Evolutionary conservation across 768 basidiomycete species (phyloP).

Genomic region (Tulasnella sp.): DNA sequence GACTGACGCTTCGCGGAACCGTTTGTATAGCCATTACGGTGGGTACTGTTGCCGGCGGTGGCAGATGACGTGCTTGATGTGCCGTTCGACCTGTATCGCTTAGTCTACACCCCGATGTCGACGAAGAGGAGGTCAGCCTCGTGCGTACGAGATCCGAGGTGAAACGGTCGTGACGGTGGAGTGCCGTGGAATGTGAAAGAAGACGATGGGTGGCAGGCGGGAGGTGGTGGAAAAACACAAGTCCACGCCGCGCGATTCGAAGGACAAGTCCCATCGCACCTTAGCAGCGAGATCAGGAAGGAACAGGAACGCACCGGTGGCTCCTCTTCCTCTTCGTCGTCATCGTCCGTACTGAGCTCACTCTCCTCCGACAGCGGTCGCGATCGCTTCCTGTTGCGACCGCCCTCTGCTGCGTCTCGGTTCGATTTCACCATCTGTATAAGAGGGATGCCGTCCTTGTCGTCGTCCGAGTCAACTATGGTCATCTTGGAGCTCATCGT

Average conservation of each 20-base stretch:
- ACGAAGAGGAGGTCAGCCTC: not conserved
- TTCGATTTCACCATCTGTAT: not conserved
- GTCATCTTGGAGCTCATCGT: constrained; percentile 6
- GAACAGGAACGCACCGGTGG: not conserved
- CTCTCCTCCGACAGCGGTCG: not conserved
- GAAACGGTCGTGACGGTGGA: not conserved
- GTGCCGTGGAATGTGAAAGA: constrained; percentile 1
- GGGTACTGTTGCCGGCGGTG: not conserved
- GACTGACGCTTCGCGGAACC: not conserved
- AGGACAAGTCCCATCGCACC: constrained; percentile 8
- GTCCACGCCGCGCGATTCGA: constrained; percentile 9
- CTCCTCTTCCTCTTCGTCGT: not conserved
- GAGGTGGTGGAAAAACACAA: not conserved
- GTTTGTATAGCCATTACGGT: not conserved
- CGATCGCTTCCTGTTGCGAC: not conserved
- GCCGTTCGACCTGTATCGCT: constrained; percentile 2
- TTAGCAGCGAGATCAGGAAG: not conserved
- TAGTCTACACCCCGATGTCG: not conserved
- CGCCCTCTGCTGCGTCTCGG: not conserved
- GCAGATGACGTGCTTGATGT: not conserved
- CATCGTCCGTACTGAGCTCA: constrained; percentile 7
- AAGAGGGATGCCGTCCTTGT: constrained; percentile 13
- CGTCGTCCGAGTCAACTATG: not conserved
- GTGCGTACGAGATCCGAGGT: not conserved
- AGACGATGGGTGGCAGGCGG: constrained; percentile 5